phyloP scores from a whole-genome alignment of 1,284 basidiomycete genomes.

The Austroboletus rostrupii region DNA sequence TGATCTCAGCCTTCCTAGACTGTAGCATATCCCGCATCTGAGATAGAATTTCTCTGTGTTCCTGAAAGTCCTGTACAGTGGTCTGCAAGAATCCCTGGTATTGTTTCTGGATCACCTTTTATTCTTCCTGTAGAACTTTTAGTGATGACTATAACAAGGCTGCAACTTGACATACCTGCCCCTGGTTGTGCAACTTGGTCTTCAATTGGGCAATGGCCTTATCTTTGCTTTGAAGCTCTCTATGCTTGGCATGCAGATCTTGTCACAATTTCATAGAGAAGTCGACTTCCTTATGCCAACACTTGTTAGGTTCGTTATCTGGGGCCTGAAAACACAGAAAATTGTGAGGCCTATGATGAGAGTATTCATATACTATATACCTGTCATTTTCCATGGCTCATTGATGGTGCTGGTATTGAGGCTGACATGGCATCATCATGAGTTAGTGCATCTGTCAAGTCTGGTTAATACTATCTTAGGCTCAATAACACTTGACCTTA shows the following conservation, averaged over 20 bases:
- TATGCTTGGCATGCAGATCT: neutral
- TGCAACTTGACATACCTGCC: neutral
- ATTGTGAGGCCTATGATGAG: too few species aligned
- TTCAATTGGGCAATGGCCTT: neutral
- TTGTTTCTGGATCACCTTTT: neutral
- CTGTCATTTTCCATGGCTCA: too few species aligned
- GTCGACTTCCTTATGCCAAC: slow-evolving; percentile 1
- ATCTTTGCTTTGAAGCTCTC: neutral
- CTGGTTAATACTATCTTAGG: too few species aligned
- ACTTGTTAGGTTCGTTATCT: slow-evolving; percentile 1
- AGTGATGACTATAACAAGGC: neutral
- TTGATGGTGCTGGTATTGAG: too few species aligned
- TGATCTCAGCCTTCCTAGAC: neutral
- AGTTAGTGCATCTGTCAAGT: too few species aligned
- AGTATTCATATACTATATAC: too few species aligned
- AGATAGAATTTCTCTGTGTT: neutral
- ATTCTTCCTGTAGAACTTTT: neutral
- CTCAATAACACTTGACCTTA: too few species aligned
- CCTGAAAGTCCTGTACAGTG: neutral
- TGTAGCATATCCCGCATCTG: neutral
- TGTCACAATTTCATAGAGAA: neutral
- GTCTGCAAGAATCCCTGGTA: neutral
- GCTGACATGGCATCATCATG: too few species aligned
- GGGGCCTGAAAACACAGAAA: neutral
- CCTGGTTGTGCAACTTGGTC: neutral